A percentile compares a stretch with the other conserved stretches of the same genome.
phyloP scores from a whole-genome alignment of 2,329 filamentous ascomycete genomes.

The Trichophyton benhamiae region DNA sequence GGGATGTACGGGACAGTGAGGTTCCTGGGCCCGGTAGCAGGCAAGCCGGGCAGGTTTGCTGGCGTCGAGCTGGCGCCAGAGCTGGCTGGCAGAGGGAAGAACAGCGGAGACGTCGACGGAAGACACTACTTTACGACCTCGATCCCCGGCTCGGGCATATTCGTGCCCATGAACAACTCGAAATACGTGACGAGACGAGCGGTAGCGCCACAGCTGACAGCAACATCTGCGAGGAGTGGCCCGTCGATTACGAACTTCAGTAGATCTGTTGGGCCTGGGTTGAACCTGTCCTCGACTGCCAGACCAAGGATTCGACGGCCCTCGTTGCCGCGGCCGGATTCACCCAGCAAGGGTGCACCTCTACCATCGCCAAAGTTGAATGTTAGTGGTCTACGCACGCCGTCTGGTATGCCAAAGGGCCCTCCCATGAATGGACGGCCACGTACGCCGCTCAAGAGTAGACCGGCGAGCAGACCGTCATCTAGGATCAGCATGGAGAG shows the following conservation, averaged over 20 bases:
- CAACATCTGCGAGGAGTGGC: conserved; percentile 49
- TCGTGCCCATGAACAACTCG: conserved; percentile 75
- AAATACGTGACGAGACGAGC: conserved; percentile 49
- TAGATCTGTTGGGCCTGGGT: conserved; percentile 65
- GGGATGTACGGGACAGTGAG: conserved; percentile 83
- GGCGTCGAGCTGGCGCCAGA: conserved; percentile 79
- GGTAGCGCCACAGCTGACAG: conserved; percentile 55
- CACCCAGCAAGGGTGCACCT: conserved; percentile 46
- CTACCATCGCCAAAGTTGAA: conserved; percentile 42
- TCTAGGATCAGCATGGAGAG: conserved; percentile 30
- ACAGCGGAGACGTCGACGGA: conserved; percentile 89
- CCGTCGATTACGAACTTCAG: conserved; percentile 68
- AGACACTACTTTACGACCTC: conserved; percentile 68
- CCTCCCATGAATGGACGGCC: conserved; percentile 27
- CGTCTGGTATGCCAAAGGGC: conserved; percentile 37
- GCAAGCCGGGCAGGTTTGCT: conserved; percentile 83
- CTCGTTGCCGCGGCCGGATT: conserved; percentile 78
- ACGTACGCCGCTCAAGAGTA: conserved; percentile 28
- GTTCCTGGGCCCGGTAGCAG: conserved; percentile 74
- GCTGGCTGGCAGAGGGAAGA: conserved; percentile 77
- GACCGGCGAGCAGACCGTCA: conserved; percentile 26
- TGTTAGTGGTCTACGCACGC: conserved; percentile 41
- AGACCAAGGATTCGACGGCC: conserved; percentile 55
- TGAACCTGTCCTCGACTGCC: conserved; percentile 54
- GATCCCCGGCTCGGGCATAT: conserved; percentile 75